A percentile compares a stretch with the other conserved stretches of the same genome.
These are phyloP conservation scores for Debaryomyces castellii DNA, from an alignment of 805 yeast genomes.

Conservation along the genomic window DNA sequence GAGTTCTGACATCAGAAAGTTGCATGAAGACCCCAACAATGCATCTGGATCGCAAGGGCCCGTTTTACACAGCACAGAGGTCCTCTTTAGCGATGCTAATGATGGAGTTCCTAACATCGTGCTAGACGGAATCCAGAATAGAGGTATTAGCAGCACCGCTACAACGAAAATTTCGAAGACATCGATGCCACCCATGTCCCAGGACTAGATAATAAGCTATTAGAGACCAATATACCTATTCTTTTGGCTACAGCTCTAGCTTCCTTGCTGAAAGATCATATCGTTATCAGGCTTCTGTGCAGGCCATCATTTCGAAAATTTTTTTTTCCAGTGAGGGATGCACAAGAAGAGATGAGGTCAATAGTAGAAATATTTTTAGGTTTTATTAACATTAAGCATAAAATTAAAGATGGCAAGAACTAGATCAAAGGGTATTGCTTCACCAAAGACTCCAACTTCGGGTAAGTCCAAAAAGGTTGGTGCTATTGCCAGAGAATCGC, in stretches of 20 bases:
- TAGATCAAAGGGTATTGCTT: conserved; percentile 26
- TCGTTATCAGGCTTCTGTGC: neutral
- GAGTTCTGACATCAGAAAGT: conserved; percentile 33
- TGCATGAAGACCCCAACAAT: conserved; percentile 7
- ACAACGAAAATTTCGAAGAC: conserved; percentile 27
- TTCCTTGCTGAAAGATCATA: neutral
- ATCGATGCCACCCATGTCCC: conserved; percentile 29
- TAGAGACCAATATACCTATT: neutral
- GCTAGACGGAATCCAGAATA: conserved; percentile 29
- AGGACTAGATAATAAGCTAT: neutral
- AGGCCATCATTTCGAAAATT: neutral
- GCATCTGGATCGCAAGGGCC: neutral
- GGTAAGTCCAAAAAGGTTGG: conserved; percentile 21
- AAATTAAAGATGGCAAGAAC: conserved; percentile 28
- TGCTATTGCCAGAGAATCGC: conserved; percentile 15
- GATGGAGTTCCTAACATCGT: conserved; percentile 43
- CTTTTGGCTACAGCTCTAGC: too few relatives aligned
- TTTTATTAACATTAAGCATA: neutral
- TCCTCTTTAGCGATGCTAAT: conserved; percentile 35
- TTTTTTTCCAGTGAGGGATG: conserved; percentile 3
- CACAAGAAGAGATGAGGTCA: conserved; percentile 14
- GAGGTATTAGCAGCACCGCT: conserved; percentile 5
- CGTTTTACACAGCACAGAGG: conserved; percentile 8
- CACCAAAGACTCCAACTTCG: conserved; percentile 26
- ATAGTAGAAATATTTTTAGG: conserved; percentile 1